Conservation (phyloP, 2,329 filamentous ascomycete species). For the Sarocladiaceae sp. region DNA sequence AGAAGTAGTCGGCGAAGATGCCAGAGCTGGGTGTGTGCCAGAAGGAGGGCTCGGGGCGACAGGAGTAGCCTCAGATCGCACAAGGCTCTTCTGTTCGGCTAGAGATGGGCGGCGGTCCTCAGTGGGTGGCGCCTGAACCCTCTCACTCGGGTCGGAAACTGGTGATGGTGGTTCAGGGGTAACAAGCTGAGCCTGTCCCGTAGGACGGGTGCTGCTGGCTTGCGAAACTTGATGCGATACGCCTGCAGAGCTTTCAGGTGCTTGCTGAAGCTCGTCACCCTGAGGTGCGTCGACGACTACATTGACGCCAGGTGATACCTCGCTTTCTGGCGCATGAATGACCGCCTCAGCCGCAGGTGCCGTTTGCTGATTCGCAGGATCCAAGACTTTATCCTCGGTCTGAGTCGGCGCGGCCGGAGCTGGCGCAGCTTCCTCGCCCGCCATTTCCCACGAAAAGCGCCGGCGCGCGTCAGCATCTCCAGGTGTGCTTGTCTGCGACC, state of each 20-base stretch:
- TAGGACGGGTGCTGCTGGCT: conserved; percentile 20
- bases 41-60: background rate
- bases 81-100: conserved; percentile 1
- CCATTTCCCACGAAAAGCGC: conserved; percentile 33
- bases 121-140: background rate
- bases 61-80: background rate
- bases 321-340: too few relatives aligned
- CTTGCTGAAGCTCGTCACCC: background rate
- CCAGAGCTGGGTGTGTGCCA: background rate
- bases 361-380: too few relatives aligned
- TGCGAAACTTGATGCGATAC: conserved; percentile 33
- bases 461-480: conserved; percentile 17
- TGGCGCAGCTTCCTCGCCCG: conserved; percentile 17
- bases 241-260: background rate
- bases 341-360: too few relatives aligned
- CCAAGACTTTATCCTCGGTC: background rate
- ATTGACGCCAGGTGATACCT: background rate
- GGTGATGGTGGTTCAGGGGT: conserved; percentile 39
- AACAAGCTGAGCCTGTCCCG: background rate
- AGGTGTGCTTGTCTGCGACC: conserved; percentile 10
- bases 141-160: conserved; percentile 31
- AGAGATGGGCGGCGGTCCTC: background rate
- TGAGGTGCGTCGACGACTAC: background rate
- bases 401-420: background rate
- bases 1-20: background rate